Percentiles rank a stretch among this genome's conserved stretches.
Conservation (phyloP, 2,329 filamentous ascomycete genomes). For the Phyllosticta capitalensis region DNA sequence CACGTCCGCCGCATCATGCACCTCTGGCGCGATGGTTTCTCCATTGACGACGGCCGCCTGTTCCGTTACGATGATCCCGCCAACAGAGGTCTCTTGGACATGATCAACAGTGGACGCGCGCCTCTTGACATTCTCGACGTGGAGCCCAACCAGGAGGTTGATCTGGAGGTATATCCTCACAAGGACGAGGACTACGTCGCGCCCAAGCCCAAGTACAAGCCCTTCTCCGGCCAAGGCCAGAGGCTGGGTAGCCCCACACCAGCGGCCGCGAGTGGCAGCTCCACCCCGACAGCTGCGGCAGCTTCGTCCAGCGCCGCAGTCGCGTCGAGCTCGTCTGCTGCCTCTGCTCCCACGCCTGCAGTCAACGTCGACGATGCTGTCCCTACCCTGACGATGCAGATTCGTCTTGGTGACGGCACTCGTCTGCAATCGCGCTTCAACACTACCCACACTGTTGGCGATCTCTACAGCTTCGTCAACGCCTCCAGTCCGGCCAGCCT, state of each 20-base stretch:
- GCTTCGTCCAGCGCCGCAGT: conserved; percentile 20
- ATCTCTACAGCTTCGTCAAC: conserved; percentile 67
- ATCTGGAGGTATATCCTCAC: conserved; percentile 66
- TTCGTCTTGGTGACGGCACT: conserved; percentile 70
- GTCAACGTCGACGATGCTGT: conserved; percentile 53
- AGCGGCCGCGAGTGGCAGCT: conserved; percentile 38
- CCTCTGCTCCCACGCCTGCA: conserved; percentile 22
- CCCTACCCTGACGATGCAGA: conserved; percentile 61
- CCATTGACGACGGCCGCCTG: conserved; percentile 70
- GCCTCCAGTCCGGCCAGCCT: conserved; percentile 50
- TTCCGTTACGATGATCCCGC: conserved; percentile 69
- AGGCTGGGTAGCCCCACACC: conserved; percentile 71
- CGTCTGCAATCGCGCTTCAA: conserved; percentile 75
- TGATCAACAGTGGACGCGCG: conserved; percentile 69
- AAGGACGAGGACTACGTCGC: conserved; percentile 64
- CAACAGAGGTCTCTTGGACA: conserved; percentile 60
- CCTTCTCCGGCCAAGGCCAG: conserved; percentile 62
- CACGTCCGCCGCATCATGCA: conserved; percentile 62
- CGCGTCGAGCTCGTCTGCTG: conserved; percentile 17
- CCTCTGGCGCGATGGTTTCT: conserved; percentile 77
- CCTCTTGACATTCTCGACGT: conserved; percentile 73
- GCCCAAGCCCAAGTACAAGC: conserved; percentile 66
- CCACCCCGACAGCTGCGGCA: conserved; percentile 26
- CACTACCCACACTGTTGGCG: conserved; percentile 64
- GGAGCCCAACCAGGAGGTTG: conserved; percentile 61